Base-by-base conservation (phyloP, 225 moss, liverwort and hornwort species). In the Straminergon stramineum region DNA sequence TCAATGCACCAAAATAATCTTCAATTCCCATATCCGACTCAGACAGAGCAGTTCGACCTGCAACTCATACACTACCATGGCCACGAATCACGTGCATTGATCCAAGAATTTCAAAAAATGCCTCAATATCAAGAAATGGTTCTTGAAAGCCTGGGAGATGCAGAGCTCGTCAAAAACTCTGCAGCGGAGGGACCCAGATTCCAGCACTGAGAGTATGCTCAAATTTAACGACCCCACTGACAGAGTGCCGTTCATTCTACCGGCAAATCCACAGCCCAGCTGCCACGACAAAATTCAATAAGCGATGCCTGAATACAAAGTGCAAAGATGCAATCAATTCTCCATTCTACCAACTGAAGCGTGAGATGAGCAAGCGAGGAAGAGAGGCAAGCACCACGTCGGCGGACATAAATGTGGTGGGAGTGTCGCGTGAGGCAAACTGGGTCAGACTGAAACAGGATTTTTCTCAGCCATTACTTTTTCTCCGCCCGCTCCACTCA, bases 401-500 rank as follows among this genome's bases (percentile, higher is more conserved):
- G 87, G 55, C 85, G 85, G 87, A 65, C 87, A 78, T 69, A 89
- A 87, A 84, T 79, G 85, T 73, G 78, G 28, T 81, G 75, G 11
- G 85, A 57, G 57, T 20, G 27, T 27, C 58, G 80, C 37, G 79
- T n/a, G 79, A 56, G 60, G 41, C 37, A 70, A 83, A 35, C 30
- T 70, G 77, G 84, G 87, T 75, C 73, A 85, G 78, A 48, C n/a
- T 43, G 60, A 12, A 15, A 70, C 69, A 65, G 85, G 88, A 32
- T 35, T 55, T 71, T 51, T 74, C 83, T 90, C 91, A 79, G 83
- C 93, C 93, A 93, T 90, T 86, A 79, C 93, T 91, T 93, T 93
- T 91, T 20, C 86, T 79, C 52, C 45, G 32, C 74, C 62, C 48
- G 52, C 56, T 86, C 93, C 91, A 89, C 93, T 88, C 86, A 90